Conservation (phyloP, 2,329 filamentous ascomycete species). For the Chaetoscypha palmicola region DNA sequence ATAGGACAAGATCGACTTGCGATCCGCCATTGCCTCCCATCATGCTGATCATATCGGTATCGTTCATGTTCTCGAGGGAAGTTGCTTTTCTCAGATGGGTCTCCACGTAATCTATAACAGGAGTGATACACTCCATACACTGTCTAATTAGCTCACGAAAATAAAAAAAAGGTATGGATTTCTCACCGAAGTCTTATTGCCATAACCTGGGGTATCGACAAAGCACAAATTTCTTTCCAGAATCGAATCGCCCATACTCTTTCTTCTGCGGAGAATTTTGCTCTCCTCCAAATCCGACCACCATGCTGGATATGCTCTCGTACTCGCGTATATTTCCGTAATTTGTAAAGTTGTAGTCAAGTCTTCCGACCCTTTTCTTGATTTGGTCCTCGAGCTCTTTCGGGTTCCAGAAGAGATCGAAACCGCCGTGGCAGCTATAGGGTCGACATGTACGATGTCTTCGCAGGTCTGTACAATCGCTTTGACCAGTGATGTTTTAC, state of each 20-base stretch:
- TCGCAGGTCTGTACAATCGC: conserved; percentile 80
- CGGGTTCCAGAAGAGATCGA: conserved; percentile 24
- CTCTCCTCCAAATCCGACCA: conserved; percentile 73
- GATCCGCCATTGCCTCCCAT: conserved; percentile 76
- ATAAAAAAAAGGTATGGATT: conserved; percentile 8
- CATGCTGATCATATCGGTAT: conserved; percentile 68
- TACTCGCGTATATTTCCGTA: conserved; percentile 70
- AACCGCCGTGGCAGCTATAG: conserved; percentile 32
- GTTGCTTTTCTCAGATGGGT: conserved; percentile 57
- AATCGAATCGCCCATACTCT: conserved; percentile 67
- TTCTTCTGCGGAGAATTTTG: conserved; percentile 52
- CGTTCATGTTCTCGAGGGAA: conserved; percentile 54
- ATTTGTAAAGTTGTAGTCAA: conserved; percentile 37
- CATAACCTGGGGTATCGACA: conserved; percentile 71
- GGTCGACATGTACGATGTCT: conserved; percentile 89
- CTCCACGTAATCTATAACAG: conserved; percentile 65
- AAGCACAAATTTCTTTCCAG: conserved; percentile 92
- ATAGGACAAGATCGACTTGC: conserved; percentile 79
- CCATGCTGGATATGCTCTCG: conserved; percentile 81
- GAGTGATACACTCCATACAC: conserved; percentile 50
- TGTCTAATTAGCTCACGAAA: conserved; percentile 24
- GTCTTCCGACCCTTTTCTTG: conserved; percentile 20
- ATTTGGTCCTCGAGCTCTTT: conserved; percentile 25
- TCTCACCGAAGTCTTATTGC: conserved; percentile 45
- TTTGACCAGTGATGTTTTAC: conserved; percentile 85